Conservation (phyloP, 2,329 filamentous ascomycete genomes). For the Stenocarpella maydis region DNA sequence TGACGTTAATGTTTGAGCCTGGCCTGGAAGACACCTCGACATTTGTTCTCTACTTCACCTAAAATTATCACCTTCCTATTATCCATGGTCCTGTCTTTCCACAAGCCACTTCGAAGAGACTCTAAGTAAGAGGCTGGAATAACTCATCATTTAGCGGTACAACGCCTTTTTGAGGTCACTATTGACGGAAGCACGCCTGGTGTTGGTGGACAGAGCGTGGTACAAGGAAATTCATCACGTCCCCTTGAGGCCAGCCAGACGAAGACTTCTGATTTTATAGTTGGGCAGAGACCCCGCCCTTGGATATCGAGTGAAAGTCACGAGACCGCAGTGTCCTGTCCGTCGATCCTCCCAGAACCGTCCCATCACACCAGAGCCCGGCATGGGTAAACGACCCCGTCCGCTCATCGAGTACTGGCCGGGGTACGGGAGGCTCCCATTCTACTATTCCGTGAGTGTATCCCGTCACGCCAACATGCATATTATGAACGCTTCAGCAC, state of each 20-base stretch:
- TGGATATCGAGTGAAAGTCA: too few species aligned
- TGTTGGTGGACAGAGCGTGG: too few species aligned
- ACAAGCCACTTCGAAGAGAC: neutral
- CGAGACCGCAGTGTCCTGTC: neutral
- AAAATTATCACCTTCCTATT: neutral
- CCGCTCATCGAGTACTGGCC: slow-evolving; percentile 20
- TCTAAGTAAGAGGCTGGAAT: accelerated
- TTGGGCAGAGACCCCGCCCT: too few species aligned
- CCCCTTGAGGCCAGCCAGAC: neutral
- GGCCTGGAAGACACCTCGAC: slow-evolving; percentile 2
- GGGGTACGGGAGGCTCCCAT: slow-evolving; percentile 23
- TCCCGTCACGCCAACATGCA: neutral
- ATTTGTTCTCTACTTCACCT: neutral
- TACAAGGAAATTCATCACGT: neutral
- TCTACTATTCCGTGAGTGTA: slow-evolving; percentile 31
- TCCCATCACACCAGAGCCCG: slow-evolving; percentile 1
- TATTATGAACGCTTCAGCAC: neutral
- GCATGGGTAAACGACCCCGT: slow-evolving; percentile 19
- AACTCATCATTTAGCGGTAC: neutral
- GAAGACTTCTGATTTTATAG: neutral
- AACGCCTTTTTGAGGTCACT: neutral
- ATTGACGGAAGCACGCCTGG: neutral
- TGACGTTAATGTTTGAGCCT: slow-evolving; percentile 12
- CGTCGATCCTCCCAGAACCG: neutral
- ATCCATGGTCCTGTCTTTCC: neutral